These are phyloP conservation scores for Ceratocystis lukuohia DNA, from an alignment of 2,329 filamentous ascomycete genomes.

Conservation along the genomic window DNA sequence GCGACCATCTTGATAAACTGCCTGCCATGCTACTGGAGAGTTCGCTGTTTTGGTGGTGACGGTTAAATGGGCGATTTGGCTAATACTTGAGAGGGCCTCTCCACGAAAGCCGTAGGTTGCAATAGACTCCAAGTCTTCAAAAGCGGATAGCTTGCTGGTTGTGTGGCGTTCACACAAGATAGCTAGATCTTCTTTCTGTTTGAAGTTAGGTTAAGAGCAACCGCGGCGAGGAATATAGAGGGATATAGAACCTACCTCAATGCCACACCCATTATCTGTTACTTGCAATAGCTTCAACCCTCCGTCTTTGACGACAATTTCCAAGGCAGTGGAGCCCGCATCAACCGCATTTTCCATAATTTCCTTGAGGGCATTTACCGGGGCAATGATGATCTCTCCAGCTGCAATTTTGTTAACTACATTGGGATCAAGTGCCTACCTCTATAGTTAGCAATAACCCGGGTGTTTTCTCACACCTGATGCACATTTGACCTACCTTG, in stretches of 20 bases:
- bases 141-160: constrained; percentile 85
- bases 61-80: constrained; percentile 89
- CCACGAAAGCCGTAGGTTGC: constrained; percentile 96
- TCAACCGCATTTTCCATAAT: constrained; percentile 95
- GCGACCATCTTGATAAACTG: constrained; percentile 72
- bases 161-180: constrained; percentile 95
- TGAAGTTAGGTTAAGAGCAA: constrained; percentile 22
- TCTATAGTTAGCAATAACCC: background rate
- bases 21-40: constrained; percentile 80
- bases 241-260: constrained; percentile 51
- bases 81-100: constrained; percentile 92
- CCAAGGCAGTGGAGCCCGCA: constrained; percentile 82
- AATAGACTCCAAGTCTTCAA: constrained; percentile 83
- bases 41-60: constrained; percentile 89
- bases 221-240: background rate
- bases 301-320: constrained; percentile 87
- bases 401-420: constrained; percentile 98
- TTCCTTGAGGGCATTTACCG: constrained; percentile 91
- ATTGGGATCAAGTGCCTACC: constrained; percentile 69
- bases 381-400: constrained; percentile 94
- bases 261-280: constrained; percentile 92
- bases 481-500: constrained; percentile 3
- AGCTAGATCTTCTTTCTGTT: constrained; percentile 72
- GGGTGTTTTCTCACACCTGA: background rate
- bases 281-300: constrained; percentile 92